These are phyloP conservation scores for Aureobasidium lini DNA, from an alignment of 2,329 filamentous ascomycete species.

Conservation along the genomic window DNA sequence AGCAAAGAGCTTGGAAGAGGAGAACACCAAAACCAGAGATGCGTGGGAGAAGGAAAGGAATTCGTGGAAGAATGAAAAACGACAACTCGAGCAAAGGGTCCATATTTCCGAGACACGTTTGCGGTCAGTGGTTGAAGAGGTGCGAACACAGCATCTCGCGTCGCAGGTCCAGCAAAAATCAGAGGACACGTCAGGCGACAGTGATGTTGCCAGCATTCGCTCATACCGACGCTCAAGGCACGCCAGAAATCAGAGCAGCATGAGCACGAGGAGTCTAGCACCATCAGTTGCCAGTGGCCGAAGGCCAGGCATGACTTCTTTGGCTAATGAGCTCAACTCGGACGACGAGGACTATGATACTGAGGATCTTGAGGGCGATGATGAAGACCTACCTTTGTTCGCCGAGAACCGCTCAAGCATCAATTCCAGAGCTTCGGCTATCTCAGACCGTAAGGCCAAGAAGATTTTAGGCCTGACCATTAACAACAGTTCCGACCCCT, in stretches of 20 bases:
- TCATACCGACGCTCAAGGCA: slow-evolving; percentile 30
- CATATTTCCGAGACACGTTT: slow-evolving; percentile 86
- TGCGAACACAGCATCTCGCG: slow-evolving; percentile 60
- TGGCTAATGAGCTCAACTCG: slow-evolving; percentile 87
- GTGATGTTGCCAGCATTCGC: slow-evolving; percentile 64
- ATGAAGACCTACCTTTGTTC: slow-evolving; percentile 43
- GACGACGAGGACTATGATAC: slow-evolving; percentile 66
- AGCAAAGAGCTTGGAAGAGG: slow-evolving; percentile 70
- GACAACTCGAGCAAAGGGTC: slow-evolving; percentile 73
- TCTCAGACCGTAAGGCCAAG: slow-evolving; percentile 34
- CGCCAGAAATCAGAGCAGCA: slow-evolving; percentile 28
- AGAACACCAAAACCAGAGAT: slow-evolving; percentile 67
- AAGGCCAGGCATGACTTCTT: slow-evolving; percentile 19
- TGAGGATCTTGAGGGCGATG: slow-evolving; percentile 52
- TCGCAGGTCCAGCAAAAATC: slow-evolving; percentile 23
- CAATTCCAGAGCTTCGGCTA: not conserved
- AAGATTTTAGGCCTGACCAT: slow-evolving; percentile 33
- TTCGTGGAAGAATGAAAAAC: slow-evolving; percentile 73
- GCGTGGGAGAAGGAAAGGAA: slow-evolving; percentile 81
- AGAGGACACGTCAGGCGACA: slow-evolving; percentile 47
- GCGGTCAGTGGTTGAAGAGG: slow-evolving; percentile 76
- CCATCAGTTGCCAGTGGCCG: not conserved
- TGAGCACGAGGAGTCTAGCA: slow-evolving; percentile 29
- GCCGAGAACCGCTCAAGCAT: slow-evolving; percentile 40
- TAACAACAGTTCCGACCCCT: not conserved